Evolutionary conservation across 495 filamentous ascomycete species (phyloP).

Genomic region (Podospora bellae-mahoneyi): DNA sequence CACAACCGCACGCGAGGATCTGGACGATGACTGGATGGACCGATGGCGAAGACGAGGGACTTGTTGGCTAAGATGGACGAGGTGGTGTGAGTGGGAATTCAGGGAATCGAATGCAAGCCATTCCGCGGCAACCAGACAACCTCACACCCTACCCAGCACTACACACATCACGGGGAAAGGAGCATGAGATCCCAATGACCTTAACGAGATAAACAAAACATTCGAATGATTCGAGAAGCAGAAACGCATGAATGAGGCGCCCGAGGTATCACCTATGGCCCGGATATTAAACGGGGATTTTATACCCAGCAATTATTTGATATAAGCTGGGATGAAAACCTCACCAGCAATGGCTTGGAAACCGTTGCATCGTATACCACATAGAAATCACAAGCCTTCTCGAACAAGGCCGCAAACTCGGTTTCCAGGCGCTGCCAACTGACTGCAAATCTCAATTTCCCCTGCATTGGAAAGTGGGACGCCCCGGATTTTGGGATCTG

Average conservation of each 20-base stretch:
- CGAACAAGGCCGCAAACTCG: too few species aligned
- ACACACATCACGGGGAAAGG: neutral
- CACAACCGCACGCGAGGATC: neutral
- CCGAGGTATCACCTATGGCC: neutral
- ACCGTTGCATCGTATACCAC: neutral
- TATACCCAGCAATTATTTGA: neutral
- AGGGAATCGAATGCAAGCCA: neutral
- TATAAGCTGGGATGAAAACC: neutral
- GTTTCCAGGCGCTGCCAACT: neutral
- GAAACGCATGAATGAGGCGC: neutral
- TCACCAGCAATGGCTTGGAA: neutral
- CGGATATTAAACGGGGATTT: neutral
- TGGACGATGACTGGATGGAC: neutral
- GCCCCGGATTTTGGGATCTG: slow-evolving; percentile 1
- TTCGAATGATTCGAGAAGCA: neutral
- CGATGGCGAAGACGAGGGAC: neutral
- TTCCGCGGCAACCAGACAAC: neutral
- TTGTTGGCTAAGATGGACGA: neutral
- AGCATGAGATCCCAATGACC: neutral
- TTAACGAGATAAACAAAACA: neutral
- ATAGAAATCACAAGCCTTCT: too few species aligned
- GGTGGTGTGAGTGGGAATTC: neutral
- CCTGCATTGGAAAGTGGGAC: slow-evolving; percentile 6
- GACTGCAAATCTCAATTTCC: neutral
- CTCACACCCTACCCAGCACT: neutral